Conservation (phyloP, 23 red algal species). For the Chondrus crispus region DNA sequence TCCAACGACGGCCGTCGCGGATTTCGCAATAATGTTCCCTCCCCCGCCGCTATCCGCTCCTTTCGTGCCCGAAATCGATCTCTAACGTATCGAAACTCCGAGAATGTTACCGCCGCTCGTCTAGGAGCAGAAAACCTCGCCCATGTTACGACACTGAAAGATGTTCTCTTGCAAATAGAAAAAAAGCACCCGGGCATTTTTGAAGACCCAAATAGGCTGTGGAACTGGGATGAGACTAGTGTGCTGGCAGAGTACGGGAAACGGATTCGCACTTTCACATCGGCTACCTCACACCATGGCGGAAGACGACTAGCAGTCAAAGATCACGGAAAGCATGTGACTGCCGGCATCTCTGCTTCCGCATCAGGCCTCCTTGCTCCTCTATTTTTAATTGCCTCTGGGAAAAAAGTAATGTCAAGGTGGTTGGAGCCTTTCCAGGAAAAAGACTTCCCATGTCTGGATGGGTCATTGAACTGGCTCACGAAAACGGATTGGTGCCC, state of each 20-base stretch:
- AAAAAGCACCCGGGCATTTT: slow-evolving; percentile 6
- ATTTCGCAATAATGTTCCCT: neutral
- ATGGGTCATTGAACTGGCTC: neutral
- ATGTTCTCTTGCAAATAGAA: neutral
- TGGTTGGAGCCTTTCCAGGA: neutral
- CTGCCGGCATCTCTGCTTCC: neutral
- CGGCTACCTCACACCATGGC: neutral
- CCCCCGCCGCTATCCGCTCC: neutral
- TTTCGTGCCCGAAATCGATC: neutral
- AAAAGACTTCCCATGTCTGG: neutral
- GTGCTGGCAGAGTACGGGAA: neutral
- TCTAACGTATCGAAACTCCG: neutral
- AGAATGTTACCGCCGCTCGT: neutral
- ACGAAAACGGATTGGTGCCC: neutral
- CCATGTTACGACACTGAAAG: neutral
- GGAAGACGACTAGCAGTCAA: neutral
- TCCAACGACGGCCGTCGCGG: neutral
- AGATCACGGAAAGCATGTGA: slow-evolving; percentile 16
- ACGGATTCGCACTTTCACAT: neutral
- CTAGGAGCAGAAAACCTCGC: neutral
- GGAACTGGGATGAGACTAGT: slow-evolving; percentile 12
- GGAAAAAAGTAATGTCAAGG: neutral
- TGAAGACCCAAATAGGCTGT: neutral
- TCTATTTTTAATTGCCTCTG: neutral
- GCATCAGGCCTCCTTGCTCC: neutral